These are phyloP conservation scores for Penicillium digitatum DNA, from an alignment of 2,329 filamentous ascomycete species.

Conservation along the genomic window DNA sequence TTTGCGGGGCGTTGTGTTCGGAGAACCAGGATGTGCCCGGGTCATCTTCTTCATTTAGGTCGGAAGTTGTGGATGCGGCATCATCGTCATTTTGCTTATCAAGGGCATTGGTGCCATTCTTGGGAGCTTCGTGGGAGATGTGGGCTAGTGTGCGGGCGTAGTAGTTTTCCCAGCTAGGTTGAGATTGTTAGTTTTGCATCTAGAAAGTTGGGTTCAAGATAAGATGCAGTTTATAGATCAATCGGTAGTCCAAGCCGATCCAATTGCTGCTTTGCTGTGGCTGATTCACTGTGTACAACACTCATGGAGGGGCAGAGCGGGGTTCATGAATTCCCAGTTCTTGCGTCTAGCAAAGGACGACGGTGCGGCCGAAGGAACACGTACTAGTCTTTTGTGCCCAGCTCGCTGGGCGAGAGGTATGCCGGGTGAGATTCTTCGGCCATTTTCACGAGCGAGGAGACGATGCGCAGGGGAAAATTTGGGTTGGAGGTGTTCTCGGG, in stretches of 20 bases:
- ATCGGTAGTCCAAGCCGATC: background rate
- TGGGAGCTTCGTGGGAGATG: conserved; percentile 25
- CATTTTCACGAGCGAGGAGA: conserved; percentile 15
- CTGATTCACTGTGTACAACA: background rate
- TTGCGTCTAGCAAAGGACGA: background rate
- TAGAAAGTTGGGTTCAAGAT: background rate
- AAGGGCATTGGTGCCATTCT: conserved; percentile 11
- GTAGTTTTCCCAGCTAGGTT: conserved; percentile 60
- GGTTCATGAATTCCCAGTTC: background rate
- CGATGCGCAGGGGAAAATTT: conserved; percentile 15
- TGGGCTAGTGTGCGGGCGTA: conserved; percentile 44
- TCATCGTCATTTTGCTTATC: conserved; percentile 31
- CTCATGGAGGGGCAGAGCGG: conserved; percentile 4
- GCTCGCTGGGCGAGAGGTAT: conserved; percentile 69
- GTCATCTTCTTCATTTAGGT: conserved; percentile 65
- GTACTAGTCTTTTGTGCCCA: conserved; percentile 90
- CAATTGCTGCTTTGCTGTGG: background rate
- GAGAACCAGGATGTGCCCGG: conserved; percentile 95
- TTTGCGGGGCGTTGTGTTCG: conserved; percentile 81
- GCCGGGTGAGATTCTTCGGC: conserved; percentile 47
- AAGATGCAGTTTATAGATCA: background rate
- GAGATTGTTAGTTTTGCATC: conserved; percentile 10
- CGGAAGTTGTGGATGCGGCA: conserved; percentile 42
- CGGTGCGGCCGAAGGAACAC: conserved; percentile 28
- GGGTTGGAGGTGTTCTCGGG: conserved; percentile 4